Evolutionary conservation across 2,329 filamentous ascomycete genomes (phyloP), one percentile per base, ranked within the genome.

Genomic region (Cytospora piceae): DNA sequence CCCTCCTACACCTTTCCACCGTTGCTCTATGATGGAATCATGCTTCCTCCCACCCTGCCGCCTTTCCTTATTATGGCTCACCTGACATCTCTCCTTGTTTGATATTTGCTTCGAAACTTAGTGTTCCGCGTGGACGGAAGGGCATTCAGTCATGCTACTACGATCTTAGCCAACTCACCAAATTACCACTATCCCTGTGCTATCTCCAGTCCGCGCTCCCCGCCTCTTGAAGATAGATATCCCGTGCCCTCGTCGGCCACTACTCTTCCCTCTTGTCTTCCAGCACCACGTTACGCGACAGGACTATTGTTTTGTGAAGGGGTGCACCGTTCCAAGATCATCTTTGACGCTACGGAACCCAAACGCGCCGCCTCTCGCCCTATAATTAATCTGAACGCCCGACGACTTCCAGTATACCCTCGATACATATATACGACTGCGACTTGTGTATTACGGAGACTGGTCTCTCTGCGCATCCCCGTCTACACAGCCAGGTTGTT

Each of bases 51-150:
- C 53, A 31, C 37, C 52, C 60, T 56, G 60, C 54, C 60, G 39
- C 53, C 39, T 49, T 22, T 58, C 15, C 29, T 57, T 27, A 24
- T 42, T 27, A 32, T 42, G 61, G 56, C 65, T 61, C 51, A 42
- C 55, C n/a, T 24, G 53, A 37, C 20, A 20, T 34, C 49, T 54
- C 51, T 59, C 27, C 34, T 60, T 58, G 37, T 39, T 60, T 61
- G 37, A 61, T 59, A 52, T 53, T 61, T 67, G 65, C 60, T 37
- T 66, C 52, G 54, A 31, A 62, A 24, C 52, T 14, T 37, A 64
- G 56, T 34, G 46, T 63, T 22, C 53, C n/a, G 20, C 46, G 39
- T 42, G 56, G 61, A 31, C 42, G 14, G 55, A 32, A 53, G 29
- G 51, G 22, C 24, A 12, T 7, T 22, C 24, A 17, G 39, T 39